Conservation (phyloP, 768 basidiomycete species). For the Leccinum pellstonianum region DNA sequence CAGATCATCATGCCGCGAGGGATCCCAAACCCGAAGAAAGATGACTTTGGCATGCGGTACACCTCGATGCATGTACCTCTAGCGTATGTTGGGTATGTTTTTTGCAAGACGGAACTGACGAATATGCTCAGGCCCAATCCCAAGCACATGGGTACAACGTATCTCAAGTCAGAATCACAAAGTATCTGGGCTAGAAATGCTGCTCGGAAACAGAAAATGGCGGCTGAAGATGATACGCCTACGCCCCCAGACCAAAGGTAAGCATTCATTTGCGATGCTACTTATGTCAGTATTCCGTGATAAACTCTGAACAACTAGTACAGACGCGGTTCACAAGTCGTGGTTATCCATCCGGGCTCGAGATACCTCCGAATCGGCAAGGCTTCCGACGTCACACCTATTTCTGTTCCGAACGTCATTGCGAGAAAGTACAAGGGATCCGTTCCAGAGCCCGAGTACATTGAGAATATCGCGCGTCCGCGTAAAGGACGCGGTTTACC, state of each 20-base stretch:
- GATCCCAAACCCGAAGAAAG: slow-evolving; percentile 74
- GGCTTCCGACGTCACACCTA: slow-evolving; percentile 75
- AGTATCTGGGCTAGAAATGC: slow-evolving; percentile 73
- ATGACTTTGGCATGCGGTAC: slow-evolving; percentile 80
- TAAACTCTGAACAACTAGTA: slow-evolving; percentile 32
- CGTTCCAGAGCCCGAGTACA: slow-evolving; percentile 42
- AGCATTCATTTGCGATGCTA: slow-evolving; percentile 6
- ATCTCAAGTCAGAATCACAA: slow-evolving; percentile 75
- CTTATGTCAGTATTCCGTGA: slow-evolving; percentile 13
- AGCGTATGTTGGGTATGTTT: slow-evolving; percentile 44
- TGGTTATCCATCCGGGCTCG: slow-evolving; percentile 81
- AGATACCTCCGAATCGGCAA: slow-evolving; percentile 69
- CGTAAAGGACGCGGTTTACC: slow-evolving; percentile 33
- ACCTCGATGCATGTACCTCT: slow-evolving; percentile 81
- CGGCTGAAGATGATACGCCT: slow-evolving; percentile 37
- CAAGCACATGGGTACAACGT: slow-evolving; percentile 75
- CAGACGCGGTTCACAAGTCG: slow-evolving; percentile 74
- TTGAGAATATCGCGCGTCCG: slow-evolving; percentile 57
- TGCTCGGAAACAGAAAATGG: slow-evolving; percentile 47
- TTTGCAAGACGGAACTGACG: slow-evolving; percentile 13
- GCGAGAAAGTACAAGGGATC: slow-evolving; percentile 58
- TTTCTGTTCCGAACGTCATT: slow-evolving; percentile 66
- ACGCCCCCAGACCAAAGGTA: slow-evolving; percentile 49
- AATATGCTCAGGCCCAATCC: slow-evolving; percentile 59
- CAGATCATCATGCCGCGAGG: slow-evolving; percentile 69